A percentile compares a stretch with the other conserved stretches of the same genome.
These are phyloP conservation scores for Symbiodinium natans DNA, from an alignment of 73 alveolate genomes.

Conservation along the genomic window DNA sequence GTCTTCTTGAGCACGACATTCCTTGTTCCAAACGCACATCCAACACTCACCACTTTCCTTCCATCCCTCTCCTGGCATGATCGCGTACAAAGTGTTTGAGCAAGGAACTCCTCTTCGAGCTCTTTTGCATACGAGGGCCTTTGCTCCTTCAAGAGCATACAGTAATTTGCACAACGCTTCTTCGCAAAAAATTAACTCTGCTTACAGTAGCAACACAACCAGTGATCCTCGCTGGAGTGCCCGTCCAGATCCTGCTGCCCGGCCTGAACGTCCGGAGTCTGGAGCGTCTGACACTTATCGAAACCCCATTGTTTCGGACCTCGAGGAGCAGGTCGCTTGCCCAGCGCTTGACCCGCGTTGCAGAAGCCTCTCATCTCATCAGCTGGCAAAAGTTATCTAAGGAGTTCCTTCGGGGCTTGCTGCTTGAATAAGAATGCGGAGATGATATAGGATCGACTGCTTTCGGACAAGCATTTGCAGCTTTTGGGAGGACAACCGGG, in stretches of 20 bases:
- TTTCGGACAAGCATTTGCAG: no score
- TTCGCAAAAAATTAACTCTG: not conserved
- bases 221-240: not conserved
- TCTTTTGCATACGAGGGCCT: not conserved
- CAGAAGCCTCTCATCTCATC: not conserved
- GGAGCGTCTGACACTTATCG: not conserved
- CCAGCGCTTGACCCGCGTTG: slow-evolving; percentile 31
- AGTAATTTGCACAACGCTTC: not conserved
- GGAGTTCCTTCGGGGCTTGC: no score
- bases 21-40: not conserved
- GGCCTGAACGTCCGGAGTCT: not conserved
- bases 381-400: no score
- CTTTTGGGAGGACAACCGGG: no score
- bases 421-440: no score
- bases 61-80: not conserved
- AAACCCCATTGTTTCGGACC: not conserved
- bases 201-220: no score
- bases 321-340: slow-evolving; percentile 26
- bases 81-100: not conserved
- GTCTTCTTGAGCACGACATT: slow-evolving; percentile 29
- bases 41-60: not conserved
- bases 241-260: not conserved
- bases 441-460: no score
- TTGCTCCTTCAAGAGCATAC: not conserved
- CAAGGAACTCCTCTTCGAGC: not conserved